Evolutionary conservation across 371 early-diverging fungal genomes (phyloP).

Genomic region (Saksenaea oblongispora): DNA sequence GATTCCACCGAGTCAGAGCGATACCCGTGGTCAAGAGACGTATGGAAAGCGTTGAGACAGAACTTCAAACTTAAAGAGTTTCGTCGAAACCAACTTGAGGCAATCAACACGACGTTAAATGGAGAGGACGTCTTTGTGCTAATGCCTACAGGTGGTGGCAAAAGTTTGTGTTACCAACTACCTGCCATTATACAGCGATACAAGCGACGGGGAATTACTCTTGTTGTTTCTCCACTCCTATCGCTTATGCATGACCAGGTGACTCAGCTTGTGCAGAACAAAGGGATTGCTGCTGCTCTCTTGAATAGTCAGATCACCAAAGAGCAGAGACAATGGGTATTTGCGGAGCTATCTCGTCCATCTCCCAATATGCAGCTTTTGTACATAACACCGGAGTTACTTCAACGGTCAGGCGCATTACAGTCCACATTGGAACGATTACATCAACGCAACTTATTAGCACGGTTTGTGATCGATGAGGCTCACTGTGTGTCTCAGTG

Average conservation of each 20-base stretch:
- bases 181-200: constrained; percentile 78
- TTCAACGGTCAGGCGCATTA: constrained; percentile 74
- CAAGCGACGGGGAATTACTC: constrained; percentile 74
- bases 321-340: constrained; percentile 60
- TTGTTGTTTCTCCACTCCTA: constrained; percentile 97
- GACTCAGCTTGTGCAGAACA: constrained; percentile 67
- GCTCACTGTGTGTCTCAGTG: constrained; percentile 98
- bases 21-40: constrained; percentile 83
- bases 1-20: not conserved
- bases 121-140: constrained; percentile 97
- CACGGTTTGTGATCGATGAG: constrained; percentile 98
- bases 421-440: constrained; percentile 59
- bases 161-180: constrained; percentile 97
- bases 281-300: constrained; percentile 79
- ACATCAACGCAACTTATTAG: constrained; percentile 61
- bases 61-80: constrained; percentile 85
- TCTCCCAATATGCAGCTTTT: constrained; percentile 61
- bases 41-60: constrained; percentile 68
- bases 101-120: constrained; percentile 88
- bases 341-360: constrained; percentile 46
- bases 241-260: constrained; percentile 99
- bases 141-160: constrained; percentile 99
- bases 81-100: constrained; percentile 91
- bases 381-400: constrained; percentile 97
- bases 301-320: constrained; percentile 67